Base-by-base conservation (phyloP, 108 stramenopile genomes). In the Skeletonema menzelii region DNA sequence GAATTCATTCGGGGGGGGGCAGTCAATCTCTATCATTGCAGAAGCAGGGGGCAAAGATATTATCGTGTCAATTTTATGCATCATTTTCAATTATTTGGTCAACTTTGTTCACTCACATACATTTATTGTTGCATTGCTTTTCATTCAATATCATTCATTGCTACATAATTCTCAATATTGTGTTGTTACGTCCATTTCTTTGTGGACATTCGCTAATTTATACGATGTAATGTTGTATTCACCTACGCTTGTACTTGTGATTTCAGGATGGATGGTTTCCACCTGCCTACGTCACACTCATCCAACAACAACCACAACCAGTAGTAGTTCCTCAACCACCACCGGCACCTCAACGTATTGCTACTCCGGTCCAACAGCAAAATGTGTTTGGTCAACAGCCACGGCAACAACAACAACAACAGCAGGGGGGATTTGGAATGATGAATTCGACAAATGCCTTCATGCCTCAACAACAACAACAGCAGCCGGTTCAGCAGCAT, bases 241-340 rank as follows among this genome's bases (percentile, higher is more conserved):
- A 37, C 11, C 35, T 7, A 32, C 19, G 4, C 0, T 4, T 46
- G 8, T 19, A n/a, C 17, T n/a, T 47, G 19, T 47, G 19, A 8
- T 53, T 53, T 22, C 8, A 76, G 70, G 89, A 90, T 64, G 91
- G 94, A 37, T 92, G 91, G 91, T 92, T 94, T 70, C 93, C 93
- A 26, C 91, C 93, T 14, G 69, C 88, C 12, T 94, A 94, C 67
- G 93, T 94, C 13, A 79, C 79, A 7, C 56, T 76, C 4, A 56
- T 77, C 34, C 65, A n/a, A 47, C 59, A 26, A 6, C 46, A 53
- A 22, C 55, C 27, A 24, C 60, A 28, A 20, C 57, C 30, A 31
- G 13, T 63, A 12, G 74, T 67, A 59, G 76, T 69, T 24, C 84
- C 69, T 38, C 72, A 66, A 24, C 83, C 15, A 24, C 83, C 15